Evolutionary conservation across 192 early-diverging fungal genomes (phyloP).

Genomic region (Mortierella claussenii): DNA sequence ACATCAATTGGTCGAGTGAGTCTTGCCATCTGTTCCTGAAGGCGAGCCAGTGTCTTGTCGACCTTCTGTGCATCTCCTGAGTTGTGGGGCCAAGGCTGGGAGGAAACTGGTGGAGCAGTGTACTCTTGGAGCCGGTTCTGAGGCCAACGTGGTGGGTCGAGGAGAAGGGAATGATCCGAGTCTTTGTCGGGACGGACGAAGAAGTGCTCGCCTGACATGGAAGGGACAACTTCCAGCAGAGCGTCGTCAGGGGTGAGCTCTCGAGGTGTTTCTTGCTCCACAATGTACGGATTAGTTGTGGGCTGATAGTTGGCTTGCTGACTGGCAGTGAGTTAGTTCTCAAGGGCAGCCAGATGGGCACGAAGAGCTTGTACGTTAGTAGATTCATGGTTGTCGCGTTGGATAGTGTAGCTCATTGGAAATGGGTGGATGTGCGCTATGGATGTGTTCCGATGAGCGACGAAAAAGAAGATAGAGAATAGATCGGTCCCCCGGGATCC

Average conservation of each 20-base stretch:
- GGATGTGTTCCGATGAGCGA: conserved; percentile 15
- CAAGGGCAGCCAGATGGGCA: background rate
- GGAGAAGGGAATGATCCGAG: background rate
- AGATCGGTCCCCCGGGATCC: background rate
- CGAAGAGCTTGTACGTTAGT: background rate
- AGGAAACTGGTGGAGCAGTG: background rate
- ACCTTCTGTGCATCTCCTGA: background rate
- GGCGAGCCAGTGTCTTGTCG: background rate
- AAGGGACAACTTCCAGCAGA: background rate
- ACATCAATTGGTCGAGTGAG: background rate
- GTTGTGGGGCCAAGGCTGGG: conserved; percentile 2
- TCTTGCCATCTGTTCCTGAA: background rate
- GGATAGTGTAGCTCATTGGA: conserved; percentile 6
- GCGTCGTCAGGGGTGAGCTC: background rate
- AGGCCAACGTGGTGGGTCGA: background rate
- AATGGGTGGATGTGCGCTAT: conserved; percentile 2
- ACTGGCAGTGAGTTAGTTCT: too few relatives aligned
- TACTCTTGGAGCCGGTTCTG: background rate
- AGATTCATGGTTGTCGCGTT: background rate
- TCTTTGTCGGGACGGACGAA: conserved; percentile 1
- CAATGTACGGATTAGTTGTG: background rate
- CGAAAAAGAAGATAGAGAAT: conserved; percentile 15
- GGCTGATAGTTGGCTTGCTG: background rate
- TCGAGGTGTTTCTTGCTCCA: background rate
- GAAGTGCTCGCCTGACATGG: background rate